These are phyloP conservation scores for Draba incana DNA, from an alignment of 345 rosid species.

Conservation along the genomic window DNA sequence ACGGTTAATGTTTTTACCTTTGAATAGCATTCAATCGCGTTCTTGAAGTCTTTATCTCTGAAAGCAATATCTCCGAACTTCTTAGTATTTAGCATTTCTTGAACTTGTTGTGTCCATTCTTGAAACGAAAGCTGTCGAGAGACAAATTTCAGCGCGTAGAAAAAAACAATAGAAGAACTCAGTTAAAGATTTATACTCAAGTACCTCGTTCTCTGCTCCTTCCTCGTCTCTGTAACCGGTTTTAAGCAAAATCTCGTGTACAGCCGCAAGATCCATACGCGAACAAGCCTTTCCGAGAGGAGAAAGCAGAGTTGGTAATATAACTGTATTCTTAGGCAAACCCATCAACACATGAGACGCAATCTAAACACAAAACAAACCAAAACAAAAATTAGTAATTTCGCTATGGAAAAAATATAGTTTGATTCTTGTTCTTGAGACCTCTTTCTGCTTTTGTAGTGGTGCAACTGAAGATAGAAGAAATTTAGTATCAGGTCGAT, in stretches of 20 bases:
- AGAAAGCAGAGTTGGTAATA: slow-evolving; percentile 31
- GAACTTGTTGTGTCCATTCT: slow-evolving; percentile 92
- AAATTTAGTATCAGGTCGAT: slow-evolving; percentile 30
- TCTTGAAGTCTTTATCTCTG: slow-evolving; percentile 79
- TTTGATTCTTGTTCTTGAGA: neutral
- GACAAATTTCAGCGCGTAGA: neutral
- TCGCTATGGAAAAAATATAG: neutral
- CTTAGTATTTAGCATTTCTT: slow-evolving; percentile 79
- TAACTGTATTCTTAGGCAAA: slow-evolving; percentile 20
- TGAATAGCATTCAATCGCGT: slow-evolving; percentile 71
- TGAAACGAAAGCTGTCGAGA: slow-evolving; percentile 64
- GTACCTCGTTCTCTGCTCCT: slow-evolving; percentile 64
- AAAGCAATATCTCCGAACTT: slow-evolving; percentile 81
- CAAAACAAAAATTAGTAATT: neutral
- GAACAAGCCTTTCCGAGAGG: slow-evolving; percentile 40
- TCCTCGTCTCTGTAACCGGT: slow-evolving; percentile 76
- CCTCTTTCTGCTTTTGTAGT: slow-evolving; percentile 37
- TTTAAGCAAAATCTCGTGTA: slow-evolving; percentile 66
- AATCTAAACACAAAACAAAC: slow-evolving; percentile 20
- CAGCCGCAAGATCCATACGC: slow-evolving; percentile 69
- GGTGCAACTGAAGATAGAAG: slow-evolving; percentile 20
- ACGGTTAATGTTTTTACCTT: slow-evolving; percentile 49
- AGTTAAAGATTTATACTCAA: slow-evolving; percentile 6
- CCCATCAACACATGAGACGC: slow-evolving; percentile 36
- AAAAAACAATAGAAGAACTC: neutral